These are phyloP conservation scores for Antarctomyces pellizariae DNA, from an alignment of 495 filamentous ascomycete species.

Conservation along the genomic window DNA sequence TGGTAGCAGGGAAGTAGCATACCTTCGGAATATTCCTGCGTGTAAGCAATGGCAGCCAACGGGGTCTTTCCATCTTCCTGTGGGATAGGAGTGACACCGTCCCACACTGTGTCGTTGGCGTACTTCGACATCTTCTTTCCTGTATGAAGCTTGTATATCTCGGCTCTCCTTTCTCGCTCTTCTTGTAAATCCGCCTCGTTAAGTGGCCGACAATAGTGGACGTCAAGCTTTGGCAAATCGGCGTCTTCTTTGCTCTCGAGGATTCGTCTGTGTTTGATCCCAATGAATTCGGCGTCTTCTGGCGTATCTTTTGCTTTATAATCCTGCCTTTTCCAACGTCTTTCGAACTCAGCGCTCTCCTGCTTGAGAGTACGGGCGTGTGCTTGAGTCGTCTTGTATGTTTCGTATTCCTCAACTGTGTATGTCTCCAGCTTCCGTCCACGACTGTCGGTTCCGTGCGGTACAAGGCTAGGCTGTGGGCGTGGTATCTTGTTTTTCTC, in stretches of 20 bases:
- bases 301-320: conserved; percentile 1
- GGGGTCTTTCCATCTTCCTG: conserved; percentile 61
- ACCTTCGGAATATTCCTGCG: conserved; percentile 65
- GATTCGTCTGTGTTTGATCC: too few species aligned
- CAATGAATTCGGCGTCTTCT: too few species aligned
- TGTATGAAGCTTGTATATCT: conserved; percentile 23
- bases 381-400: conserved; percentile 9
- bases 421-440: conserved; percentile 19
- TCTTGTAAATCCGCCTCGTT: conserved; percentile 19
- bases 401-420: conserved; percentile 16
- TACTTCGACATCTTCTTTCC: conserved; percentile 27
- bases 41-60: conserved; percentile 74
- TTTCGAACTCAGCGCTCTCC: too few species aligned
- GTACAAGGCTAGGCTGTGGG: conserved; percentile 14
- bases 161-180: conserved; percentile 19
- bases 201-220: too few species aligned
- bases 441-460: conserved; percentile 20
- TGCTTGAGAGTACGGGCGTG: too few species aligned
- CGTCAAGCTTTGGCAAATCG: too few species aligned
- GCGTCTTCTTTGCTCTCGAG: too few species aligned
- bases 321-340: not conserved
- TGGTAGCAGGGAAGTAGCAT: conserved; percentile 15
- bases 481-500: conserved; percentile 21
- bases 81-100: conserved; percentile 59
- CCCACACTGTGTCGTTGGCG: conserved; percentile 50